Conservation (phyloP, 1,284 basidiomycete species). For the Puccinia triticina region DNA sequence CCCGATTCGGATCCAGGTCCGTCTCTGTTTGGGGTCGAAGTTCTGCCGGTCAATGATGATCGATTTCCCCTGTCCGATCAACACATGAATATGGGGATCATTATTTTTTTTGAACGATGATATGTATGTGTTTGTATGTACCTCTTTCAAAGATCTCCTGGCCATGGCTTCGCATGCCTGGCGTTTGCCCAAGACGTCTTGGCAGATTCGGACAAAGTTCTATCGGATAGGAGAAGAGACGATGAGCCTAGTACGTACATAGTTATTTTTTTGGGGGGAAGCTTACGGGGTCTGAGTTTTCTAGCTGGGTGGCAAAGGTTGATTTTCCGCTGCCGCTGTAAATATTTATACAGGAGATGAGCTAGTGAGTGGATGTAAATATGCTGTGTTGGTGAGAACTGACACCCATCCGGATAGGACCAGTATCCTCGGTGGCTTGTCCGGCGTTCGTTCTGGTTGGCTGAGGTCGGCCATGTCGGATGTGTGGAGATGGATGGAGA, state of each 20-base stretch:
- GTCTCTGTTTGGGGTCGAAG: conserved; percentile 12
- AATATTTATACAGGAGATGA: too few species aligned
- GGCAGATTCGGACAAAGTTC: conserved; percentile 25
- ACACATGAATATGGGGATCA: neutral
- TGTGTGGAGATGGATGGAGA: too few species aligned
- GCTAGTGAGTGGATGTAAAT: too few species aligned
- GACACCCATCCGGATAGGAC: conserved; percentile 3
- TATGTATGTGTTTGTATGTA: neutral
- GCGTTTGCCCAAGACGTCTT: conserved; percentile 27
- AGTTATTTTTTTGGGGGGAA: neutral
- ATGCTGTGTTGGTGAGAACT: neutral
- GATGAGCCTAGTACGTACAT: neutral
- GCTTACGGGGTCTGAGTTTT: neutral
- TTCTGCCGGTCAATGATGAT: conserved; percentile 42
- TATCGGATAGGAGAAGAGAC: neutral
- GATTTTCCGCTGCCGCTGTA: conserved; percentile 29
- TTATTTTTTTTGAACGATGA: neutral
- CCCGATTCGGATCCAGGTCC: conserved; percentile 3
- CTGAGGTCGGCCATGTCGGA: too few species aligned
- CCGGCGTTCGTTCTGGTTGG: too few species aligned
- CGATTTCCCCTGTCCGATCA: conserved; percentile 21
- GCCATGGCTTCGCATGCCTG: conserved; percentile 18
- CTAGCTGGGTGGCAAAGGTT: conserved; percentile 12
- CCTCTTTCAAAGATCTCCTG: neutral
- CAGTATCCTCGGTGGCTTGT: neutral